Conservation (phyloP, 2,329 filamentous ascomycete species). For the Byssothecium circinans region DNA sequence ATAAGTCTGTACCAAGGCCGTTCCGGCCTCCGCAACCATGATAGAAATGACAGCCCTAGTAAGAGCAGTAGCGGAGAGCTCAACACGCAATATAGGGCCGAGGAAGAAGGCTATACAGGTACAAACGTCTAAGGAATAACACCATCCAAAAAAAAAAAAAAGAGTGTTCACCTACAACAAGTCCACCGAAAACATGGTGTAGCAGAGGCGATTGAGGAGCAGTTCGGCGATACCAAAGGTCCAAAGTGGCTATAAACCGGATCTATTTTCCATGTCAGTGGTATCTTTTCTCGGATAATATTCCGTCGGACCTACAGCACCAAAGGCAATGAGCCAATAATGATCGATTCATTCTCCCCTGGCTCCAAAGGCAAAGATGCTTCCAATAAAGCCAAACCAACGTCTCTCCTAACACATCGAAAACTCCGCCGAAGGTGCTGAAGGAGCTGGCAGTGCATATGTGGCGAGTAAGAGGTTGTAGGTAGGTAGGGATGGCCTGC, state of each 20-base stretch:
- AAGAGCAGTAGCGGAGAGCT: constrained; percentile 6
- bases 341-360: constrained; percentile 6
- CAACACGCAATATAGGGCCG: constrained; percentile 15
- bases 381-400: constrained; percentile 14
- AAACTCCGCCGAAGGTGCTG: constrained; percentile 12
- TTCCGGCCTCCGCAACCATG: constrained; percentile 12
- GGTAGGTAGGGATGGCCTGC: constrained; percentile 1
- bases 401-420: constrained; percentile 16
- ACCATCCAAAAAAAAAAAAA: background rate
- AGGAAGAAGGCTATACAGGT: constrained; percentile 10
- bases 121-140: background rate
- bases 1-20: constrained; percentile 13
- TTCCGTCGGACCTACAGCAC: background rate
- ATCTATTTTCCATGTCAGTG: background rate
- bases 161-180: constrained; percentile 15
- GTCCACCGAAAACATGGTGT: constrained; percentile 26
- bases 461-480: no score
- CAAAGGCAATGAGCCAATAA: constrained; percentile 10
- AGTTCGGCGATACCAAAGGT: constrained; percentile 21
- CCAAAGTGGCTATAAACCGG: constrained; percentile 9
- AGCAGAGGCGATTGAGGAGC: constrained; percentile 24
- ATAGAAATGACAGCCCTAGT: constrained; percentile 8
- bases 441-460: constrained; percentile 11
- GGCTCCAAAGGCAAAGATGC: constrained; percentile 9
- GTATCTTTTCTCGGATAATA: background rate